Conservation (phyloP, 192 early-diverging fungal species). For the Phlyctochytrium bullatum region DNA sequence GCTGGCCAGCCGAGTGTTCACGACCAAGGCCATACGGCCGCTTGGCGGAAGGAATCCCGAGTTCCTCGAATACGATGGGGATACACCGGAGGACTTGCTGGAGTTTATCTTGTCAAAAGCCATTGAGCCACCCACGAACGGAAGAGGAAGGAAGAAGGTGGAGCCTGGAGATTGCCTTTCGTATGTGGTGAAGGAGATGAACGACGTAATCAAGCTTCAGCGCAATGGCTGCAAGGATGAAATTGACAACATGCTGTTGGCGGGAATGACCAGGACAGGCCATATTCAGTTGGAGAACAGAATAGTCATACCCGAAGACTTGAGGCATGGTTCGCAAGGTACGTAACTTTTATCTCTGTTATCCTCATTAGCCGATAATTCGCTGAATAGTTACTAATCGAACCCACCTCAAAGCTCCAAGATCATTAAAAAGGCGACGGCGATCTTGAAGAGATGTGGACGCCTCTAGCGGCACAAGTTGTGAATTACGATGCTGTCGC, state of each 20-base stretch:
- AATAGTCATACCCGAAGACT: neutral
- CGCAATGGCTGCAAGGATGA: neutral
- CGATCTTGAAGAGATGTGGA: too few species aligned
- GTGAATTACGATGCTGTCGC: too few species aligned
- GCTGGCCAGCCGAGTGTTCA: neutral
- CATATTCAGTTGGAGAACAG: neutral
- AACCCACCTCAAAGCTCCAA: too few species aligned
- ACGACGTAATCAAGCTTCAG: neutral
- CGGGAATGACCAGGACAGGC: neutral
- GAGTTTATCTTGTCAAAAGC: neutral
- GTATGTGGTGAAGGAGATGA: neutral
- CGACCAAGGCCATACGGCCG: neutral
- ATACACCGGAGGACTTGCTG: neutral
- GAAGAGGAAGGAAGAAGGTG: neutral
- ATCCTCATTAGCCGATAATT: too few species aligned
- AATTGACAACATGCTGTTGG: neutral
- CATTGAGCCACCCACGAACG: neutral
- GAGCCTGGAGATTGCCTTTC: neutral
- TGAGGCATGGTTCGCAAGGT: too few species aligned
- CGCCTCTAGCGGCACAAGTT: too few species aligned
- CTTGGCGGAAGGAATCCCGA: neutral
- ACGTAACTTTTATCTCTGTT: too few species aligned
- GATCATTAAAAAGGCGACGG: too few species aligned
- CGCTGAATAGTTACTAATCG: too few species aligned
- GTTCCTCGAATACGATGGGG: neutral